Evolutionary conservation across 2,329 filamentous ascomycete genomes (phyloP).

Genomic region (Neonectria ditissima): DNA sequence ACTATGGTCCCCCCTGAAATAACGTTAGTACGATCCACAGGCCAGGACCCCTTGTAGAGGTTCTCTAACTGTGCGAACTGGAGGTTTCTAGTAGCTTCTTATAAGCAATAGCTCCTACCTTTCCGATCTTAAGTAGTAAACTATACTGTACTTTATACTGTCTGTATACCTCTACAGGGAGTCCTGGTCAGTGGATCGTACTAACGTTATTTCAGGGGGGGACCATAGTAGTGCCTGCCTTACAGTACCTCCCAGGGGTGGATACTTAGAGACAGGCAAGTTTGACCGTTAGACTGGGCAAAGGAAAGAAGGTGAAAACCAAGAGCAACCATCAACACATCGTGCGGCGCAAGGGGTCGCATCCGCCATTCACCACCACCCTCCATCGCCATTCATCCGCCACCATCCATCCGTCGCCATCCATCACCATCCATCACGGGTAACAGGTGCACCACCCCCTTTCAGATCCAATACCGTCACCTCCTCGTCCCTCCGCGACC

Average conservation of each 20-base stretch:
- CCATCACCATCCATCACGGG: not conserved
- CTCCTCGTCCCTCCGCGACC: not conserved
- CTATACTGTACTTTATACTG: no score
- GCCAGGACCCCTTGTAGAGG: no score
- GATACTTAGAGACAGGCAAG: not conserved
- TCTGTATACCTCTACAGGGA: no score
- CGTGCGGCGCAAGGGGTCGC: conserved; percentile 20
- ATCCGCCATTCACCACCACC: conserved; percentile 6
- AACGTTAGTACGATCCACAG: no score
- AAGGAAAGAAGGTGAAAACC: not conserved
- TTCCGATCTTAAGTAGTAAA: no score
- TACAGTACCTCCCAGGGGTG: not conserved
- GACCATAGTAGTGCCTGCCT: no score
- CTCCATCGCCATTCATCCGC: not conserved
- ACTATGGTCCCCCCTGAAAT: no score
- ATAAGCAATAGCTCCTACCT: no score
- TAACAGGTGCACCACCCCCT: conserved; percentile 8
- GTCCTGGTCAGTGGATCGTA: no score
- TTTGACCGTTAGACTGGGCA: conserved; percentile 9
- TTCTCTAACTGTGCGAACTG: no score
- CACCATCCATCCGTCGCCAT: not conserved
- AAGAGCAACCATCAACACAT: conserved; percentile 19
- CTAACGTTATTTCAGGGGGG: no score
- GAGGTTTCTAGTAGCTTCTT: no score
- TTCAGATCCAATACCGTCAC: not conserved